Base-by-base conservation (phyloP, 768 basidiomycete genomes). In the Collybia nuda region DNA sequence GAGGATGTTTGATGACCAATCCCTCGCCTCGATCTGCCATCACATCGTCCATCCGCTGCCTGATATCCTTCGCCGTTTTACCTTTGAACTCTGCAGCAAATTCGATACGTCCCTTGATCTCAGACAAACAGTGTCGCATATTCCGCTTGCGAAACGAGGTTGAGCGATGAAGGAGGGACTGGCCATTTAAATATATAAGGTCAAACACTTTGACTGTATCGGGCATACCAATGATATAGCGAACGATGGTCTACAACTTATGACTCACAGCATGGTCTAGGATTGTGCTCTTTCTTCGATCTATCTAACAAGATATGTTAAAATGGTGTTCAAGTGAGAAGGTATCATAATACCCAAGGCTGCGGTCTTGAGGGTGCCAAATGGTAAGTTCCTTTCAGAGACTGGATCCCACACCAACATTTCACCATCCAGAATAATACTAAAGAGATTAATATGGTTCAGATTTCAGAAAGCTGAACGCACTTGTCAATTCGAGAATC, bases 361-460 rank as follows among this genome's bases (percentile, higher is more conserved):
- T 38, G 93, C 93, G 0, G 93, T 91, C 69, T 99, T 99, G 44
- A 99, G 72, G 0, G 85, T 90, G 1, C 97, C 97, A 54, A 99
- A 98, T 0, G 96, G 92, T 17, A 97, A 72, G 61, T 92, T 90
- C 18, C 90, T 83, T 59, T 88, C 86, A 0, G 91, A 85, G 2
- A 88, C 75, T 0, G 96, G 96, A 67, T 98, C 97, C 90, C 90
- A 98, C 2, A 98, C 96, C 26, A 99, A 73, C 96, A 99, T 98
- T 66, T 99, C 97, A 0, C 97, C 97, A 58, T 99, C 97, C 12
- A 99, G 67, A 41, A 98, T 91, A 58, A 96, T 87, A 44, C 96
- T 98, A 17, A 5, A 6, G 6, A 45, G 28, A 22, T 52, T 50
- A 26, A 47, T 43, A 44, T 52, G 21, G 21, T 11, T 26, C 11